Evolutionary conservation across 495 filamentous ascomycete species (phyloP).

Genomic region (Podospora conica): DNA sequence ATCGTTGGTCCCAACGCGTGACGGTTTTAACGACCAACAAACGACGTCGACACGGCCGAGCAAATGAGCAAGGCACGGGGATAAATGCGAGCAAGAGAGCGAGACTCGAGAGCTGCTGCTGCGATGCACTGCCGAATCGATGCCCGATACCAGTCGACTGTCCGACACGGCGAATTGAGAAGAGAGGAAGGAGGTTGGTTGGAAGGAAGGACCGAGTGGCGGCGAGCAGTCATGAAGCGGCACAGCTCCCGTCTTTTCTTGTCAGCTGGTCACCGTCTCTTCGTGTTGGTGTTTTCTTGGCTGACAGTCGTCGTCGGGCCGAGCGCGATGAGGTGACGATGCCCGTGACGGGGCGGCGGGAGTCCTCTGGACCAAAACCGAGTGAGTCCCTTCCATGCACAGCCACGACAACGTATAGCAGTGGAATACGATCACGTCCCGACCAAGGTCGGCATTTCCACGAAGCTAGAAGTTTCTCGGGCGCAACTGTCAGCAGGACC

Average conservation of each 20-base stretch:
- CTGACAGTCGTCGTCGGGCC: neutral
- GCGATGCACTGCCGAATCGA: neutral
- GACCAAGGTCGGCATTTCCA: neutral
- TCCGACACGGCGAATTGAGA: neutral
- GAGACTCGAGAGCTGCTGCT: neutral
- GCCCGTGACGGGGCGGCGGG: neutral
- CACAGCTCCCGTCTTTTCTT: neutral
- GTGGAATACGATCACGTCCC: neutral
- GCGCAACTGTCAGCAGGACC: neutral
- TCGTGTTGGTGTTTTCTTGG: neutral
- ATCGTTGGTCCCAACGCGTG: constrained; percentile 1
- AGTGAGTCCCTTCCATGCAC: neutral
- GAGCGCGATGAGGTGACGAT: neutral
- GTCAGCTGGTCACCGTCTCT: neutral
- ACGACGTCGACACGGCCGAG: neutral
- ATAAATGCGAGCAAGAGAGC: neutral
- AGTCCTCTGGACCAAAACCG: neutral
- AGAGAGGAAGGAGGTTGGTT: neutral
- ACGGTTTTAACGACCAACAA: neutral
- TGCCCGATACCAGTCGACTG: too few species aligned
- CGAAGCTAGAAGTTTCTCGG: neutral
- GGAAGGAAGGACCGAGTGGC: neutral
- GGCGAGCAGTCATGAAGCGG: neutral
- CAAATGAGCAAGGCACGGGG: neutral
- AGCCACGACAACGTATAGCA: neutral